Percentiles rank a stretch among this genome's conserved stretches.
phyloP scores from a whole-genome alignment of 208 protist species.

The Lotmaria passim region DNA sequence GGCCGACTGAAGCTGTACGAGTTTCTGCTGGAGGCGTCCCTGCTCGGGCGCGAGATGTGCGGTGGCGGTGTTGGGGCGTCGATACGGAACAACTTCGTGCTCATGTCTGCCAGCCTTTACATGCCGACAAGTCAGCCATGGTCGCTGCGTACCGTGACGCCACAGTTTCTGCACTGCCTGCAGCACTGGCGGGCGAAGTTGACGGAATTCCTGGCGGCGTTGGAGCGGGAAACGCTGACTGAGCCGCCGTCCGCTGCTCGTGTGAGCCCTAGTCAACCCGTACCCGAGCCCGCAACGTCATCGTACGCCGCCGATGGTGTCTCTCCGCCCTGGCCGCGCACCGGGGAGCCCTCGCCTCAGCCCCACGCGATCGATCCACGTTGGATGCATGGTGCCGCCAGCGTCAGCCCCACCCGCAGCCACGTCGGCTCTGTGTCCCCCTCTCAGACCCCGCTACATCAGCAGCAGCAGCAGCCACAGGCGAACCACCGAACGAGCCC shows the following conservation, averaged over 20 bases:
- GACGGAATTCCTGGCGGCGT: slow-evolving; percentile 36
- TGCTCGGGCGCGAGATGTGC: slow-evolving; percentile 74
- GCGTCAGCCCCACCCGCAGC: slow-evolving; percentile 9
- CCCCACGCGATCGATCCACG: background rate
- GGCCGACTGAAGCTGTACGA: slow-evolving; percentile 57
- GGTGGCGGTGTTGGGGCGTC: slow-evolving; percentile 75
- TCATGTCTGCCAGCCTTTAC: slow-evolving; percentile 78
- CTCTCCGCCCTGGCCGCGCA: background rate
- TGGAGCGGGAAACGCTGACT: slow-evolving; percentile 5
- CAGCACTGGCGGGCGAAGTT: slow-evolving; percentile 68
- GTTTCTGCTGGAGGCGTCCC: slow-evolving; percentile 69
- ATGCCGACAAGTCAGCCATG: slow-evolving; percentile 73
- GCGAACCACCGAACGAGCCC: too few species aligned
- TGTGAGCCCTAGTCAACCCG: background rate
- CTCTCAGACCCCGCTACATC: background rate
- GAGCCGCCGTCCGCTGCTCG: background rate
- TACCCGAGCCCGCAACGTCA: background rate
- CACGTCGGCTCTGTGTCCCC: slow-evolving; percentile 10
- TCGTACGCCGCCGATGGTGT: background rate
- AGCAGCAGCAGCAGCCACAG: too few species aligned
- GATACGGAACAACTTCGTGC: slow-evolving; percentile 69
- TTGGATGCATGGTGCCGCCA: background rate
- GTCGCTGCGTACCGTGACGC: slow-evolving; percentile 56
- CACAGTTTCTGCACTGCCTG: slow-evolving; percentile 72
- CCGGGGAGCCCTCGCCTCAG: background rate